Conservation (phyloP, 2,329 filamentous ascomycete species). For the Shiraia sp. region DNA sequence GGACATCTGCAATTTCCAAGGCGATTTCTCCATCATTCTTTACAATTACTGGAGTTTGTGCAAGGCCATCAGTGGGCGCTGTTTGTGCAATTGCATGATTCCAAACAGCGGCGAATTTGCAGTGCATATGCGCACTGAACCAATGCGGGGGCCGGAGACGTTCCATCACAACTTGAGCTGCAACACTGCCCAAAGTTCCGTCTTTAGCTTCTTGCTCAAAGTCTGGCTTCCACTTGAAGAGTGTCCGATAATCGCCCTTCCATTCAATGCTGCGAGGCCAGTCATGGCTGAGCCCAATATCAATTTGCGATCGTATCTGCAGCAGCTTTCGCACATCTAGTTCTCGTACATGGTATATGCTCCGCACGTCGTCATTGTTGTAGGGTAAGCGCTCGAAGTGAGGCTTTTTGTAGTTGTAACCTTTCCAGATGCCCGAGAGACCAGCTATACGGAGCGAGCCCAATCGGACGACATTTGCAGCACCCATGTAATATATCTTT, state of each 20-base stretch:
- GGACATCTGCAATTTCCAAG: slow-evolving; percentile 48
- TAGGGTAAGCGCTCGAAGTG: slow-evolving; percentile 90
- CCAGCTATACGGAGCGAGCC: slow-evolving; percentile 87
- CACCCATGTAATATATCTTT: slow-evolving; percentile 96
- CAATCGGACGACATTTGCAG: slow-evolving; percentile 83
- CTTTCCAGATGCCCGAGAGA: slow-evolving; percentile 94
- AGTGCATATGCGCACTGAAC: slow-evolving; percentile 90
- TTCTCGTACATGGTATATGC: slow-evolving; percentile 88
- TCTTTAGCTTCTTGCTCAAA: slow-evolving; percentile 76
- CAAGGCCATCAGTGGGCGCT: neutral
- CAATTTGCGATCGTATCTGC: slow-evolving; percentile 82
- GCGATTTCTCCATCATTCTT: slow-evolving; percentile 64
- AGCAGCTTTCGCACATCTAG: slow-evolving; percentile 89
- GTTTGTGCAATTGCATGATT: slow-evolving; percentile 48
- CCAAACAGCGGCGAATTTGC: slow-evolving; percentile 74
- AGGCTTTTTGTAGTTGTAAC: slow-evolving; percentile 79
- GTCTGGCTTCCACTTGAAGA: slow-evolving; percentile 74
- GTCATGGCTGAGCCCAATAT: slow-evolving; percentile 91
- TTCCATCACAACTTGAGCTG: slow-evolving; percentile 80
- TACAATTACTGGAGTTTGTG: neutral
- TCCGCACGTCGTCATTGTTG: slow-evolving; percentile 72
- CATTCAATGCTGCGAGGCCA: slow-evolving; percentile 87
- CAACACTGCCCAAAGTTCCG: slow-evolving; percentile 76
- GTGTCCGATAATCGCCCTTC: slow-evolving; percentile 67
- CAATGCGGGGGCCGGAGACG: slow-evolving; percentile 80